phyloP scores from a whole-genome alignment of 1,139 yeast species.

The Citeromyces hawaiiensis region DNA sequence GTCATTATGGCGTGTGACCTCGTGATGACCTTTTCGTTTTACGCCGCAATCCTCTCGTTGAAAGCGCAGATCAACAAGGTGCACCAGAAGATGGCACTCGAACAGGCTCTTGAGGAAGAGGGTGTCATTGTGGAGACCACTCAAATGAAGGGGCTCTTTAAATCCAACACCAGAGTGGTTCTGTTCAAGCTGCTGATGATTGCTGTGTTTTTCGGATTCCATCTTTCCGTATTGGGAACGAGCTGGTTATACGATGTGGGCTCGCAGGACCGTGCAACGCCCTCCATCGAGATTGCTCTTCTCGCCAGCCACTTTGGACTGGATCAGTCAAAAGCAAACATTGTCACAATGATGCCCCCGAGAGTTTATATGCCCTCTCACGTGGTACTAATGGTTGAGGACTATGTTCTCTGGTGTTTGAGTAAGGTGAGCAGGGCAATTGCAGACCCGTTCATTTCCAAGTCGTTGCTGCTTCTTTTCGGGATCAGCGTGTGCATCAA shows the following conservation, averaged over 20 bases:
- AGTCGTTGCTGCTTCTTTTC: slow-evolving; percentile 60
- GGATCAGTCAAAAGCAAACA: slow-evolving; percentile 24
- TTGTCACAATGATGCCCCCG: slow-evolving; percentile 58
- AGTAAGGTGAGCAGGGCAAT: slow-evolving; percentile 59
- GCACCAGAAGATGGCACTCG: slow-evolving; percentile 70
- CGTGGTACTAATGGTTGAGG: slow-evolving; percentile 52
- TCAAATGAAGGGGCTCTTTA: slow-evolving; percentile 17
- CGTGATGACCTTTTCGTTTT: slow-evolving; percentile 69
- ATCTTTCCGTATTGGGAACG: slow-evolving; percentile 63
- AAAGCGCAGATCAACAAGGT: slow-evolving; percentile 86
- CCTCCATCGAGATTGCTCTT: slow-evolving; percentile 21
- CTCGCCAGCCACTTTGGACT: slow-evolving; percentile 13
- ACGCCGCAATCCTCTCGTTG: slow-evolving; percentile 72
- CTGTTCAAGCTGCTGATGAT: slow-evolving; percentile 57
- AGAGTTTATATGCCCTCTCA: slow-evolving; percentile 62
- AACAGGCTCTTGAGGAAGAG: slow-evolving; percentile 84
- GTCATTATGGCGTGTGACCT: slow-evolving; percentile 65
- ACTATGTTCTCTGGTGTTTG: slow-evolving; percentile 35
- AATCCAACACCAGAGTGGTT: slow-evolving; percentile 28
- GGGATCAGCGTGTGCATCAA: slow-evolving; percentile 71
- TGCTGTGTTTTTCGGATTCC: slow-evolving; percentile 56
- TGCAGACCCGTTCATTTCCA: slow-evolving; percentile 71
- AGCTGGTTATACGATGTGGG: slow-evolving; percentile 53
- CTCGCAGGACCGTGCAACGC: slow-evolving; percentile 15
- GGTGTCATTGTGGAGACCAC: slow-evolving; percentile 60